Evolutionary conservation across 495 filamentous ascomycete genomes (phyloP).

Genomic region (Arthonia radiata): DNA sequence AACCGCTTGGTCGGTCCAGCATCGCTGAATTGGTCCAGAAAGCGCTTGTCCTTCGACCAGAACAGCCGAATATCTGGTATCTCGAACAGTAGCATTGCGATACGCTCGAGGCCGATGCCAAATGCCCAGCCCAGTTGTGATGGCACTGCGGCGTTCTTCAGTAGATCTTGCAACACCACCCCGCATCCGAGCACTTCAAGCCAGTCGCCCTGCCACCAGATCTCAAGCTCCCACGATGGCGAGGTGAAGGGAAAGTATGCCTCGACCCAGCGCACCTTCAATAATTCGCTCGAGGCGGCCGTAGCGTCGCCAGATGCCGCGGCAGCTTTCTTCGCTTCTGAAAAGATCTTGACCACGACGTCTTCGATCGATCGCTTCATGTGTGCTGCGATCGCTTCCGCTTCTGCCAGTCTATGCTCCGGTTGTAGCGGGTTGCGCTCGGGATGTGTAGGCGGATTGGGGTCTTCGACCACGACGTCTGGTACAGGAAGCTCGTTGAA

Average conservation of each 20-base stretch:
- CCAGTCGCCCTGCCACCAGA: constrained; percentile 88
- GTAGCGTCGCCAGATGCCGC: constrained; percentile 21
- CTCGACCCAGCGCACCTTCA: constrained; percentile 81
- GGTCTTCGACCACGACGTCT: constrained; percentile 54
- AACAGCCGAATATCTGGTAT: constrained; percentile 96
- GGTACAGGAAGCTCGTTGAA: constrained; percentile 44
- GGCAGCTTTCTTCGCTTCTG: constrained; percentile 43
- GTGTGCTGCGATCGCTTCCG: constrained; percentile 60
- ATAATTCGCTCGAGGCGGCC: constrained; percentile 28
- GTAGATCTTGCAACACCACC: constrained; percentile 59
- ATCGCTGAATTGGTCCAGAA: constrained; percentile 51
- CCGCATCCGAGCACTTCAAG: constrained; percentile 85
- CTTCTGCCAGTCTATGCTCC: constrained; percentile 44
- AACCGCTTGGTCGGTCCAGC: constrained; percentile 27
- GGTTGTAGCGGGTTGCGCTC: constrained; percentile 66
- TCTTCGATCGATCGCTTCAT: constrained; percentile 73
- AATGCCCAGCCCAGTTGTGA: constrained; percentile 81
- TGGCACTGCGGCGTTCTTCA: constrained; percentile 50
- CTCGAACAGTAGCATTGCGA: constrained; percentile 88
- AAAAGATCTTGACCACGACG: constrained; percentile 76
- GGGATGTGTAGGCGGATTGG: constrained; percentile 52
- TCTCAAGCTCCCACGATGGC: constrained; percentile 86
- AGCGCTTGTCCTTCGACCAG: constrained; percentile 69
- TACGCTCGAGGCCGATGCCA: constrained; percentile 72
- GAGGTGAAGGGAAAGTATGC: constrained; percentile 93